Evolutionary conservation across 306 rosid species (phyloP), one percentile per base, ranked within the genome.

Genomic region (Sicyos edulis): DNA sequence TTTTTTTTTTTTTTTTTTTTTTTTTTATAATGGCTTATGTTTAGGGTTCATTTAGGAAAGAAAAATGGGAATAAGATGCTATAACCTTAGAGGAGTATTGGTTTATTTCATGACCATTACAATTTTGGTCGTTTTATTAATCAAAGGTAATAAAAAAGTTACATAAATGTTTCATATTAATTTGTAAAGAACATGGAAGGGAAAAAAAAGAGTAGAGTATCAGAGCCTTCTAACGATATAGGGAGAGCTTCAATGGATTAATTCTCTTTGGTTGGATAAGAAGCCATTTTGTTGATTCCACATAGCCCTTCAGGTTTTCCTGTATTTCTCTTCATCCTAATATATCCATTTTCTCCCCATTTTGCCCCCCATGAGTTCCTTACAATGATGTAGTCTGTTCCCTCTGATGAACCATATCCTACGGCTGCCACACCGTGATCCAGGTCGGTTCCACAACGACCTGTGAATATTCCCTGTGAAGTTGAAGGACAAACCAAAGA

Each of bases 371-470:
- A 91, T 19, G 96, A 93, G 70, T 93, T 91, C 80, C 81, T 93
- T 52, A 93, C 97, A 24, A 72, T 87, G 79, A 93, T 79, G 80
- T 93, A 93, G 76, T 89, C 95, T 67, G 80, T 20, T 1, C 92
- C 89, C 60, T 91, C 82, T n/a, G 88, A 74, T 72, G 95, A 79
- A 4, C 95, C 97, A 8, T 95, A 91, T 57, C 97, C 99, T 44
- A 89, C 91, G 0, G 97, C 99, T 32, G 97, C 63, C 59, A 95
- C 99, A 34, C 99, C 97, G 9, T 91, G 99, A 80, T 95, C 96
- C 20, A 95, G 85, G 3, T 89, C 92, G 16, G 78, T 89, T 70
- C 92, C 95, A 1, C 99, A 91, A 7, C 72, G 83, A 32, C 99
- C 99, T 49, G 88, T 84, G 29, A 95, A 91, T 54, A 89, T 86